These are phyloP conservation scores for Papilionanthe hybrid DNA, from an alignment of 116 monocot species.

Conservation along the genomic window DNA sequence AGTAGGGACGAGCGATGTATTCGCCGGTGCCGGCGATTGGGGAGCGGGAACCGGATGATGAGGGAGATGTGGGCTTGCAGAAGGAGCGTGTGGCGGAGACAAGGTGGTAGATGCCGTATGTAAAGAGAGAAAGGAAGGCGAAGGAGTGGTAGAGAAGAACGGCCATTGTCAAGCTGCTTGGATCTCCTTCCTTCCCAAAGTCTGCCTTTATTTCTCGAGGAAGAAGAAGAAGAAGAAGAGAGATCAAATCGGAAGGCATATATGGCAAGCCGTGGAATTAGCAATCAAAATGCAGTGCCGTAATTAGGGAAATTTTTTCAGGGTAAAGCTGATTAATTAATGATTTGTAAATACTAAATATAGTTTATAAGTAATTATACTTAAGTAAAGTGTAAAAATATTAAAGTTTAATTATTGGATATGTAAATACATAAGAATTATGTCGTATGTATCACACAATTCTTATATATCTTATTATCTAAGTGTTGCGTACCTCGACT, in stretches of 20 bases:
- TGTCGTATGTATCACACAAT: too few relatives aligned
- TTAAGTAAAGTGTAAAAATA: too few relatives aligned
- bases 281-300: too few relatives aligned
- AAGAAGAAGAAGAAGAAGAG: neutral
- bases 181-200: neutral
- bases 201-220: neutral
- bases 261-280: neutral
- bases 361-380: too few relatives aligned
- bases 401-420: too few relatives aligned
- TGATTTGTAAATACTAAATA: too few relatives aligned
- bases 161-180: conserved; percentile 14
- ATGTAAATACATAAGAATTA: too few relatives aligned
- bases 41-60: conserved; percentile 3
- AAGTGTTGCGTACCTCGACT: too few relatives aligned
- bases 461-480: too few relatives aligned
- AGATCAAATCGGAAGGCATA: neutral
- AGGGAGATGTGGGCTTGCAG: conserved; percentile 17
- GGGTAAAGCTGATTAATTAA: too few relatives aligned
- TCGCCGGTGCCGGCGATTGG: neutral
- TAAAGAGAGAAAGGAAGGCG: conserved; percentile 11
- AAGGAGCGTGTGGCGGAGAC: conserved; percentile 28
- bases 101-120: conserved; percentile 18
- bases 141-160: conserved; percentile 37
- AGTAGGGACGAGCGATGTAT: conserved; percentile 19
- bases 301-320: too few relatives aligned